Conservation (phyloP, 495 filamentous ascomycete species). For the Neurospora cerealis region DNA sequence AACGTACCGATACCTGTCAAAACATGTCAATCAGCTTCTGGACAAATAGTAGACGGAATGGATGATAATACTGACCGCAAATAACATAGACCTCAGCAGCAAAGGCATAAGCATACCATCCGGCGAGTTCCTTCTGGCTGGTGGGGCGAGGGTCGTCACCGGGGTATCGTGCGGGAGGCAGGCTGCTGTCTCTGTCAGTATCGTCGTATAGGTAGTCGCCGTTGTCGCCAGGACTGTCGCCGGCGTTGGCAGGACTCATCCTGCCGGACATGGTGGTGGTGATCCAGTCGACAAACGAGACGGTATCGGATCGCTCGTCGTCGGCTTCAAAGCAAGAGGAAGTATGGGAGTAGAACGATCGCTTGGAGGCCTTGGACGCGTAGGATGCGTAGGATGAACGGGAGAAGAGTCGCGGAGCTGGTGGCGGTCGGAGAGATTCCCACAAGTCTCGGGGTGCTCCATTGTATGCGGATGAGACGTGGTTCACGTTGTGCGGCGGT, state of each 20-base stretch:
- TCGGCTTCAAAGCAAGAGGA: constrained; percentile 51
- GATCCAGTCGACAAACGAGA: neutral
- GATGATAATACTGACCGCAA: constrained; percentile 53
- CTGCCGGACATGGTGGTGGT: constrained; percentile 6
- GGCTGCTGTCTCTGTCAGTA: neutral
- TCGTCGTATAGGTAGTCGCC: constrained; percentile 4
- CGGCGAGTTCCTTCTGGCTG: constrained; percentile 74
- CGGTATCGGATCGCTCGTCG: constrained; percentile 44
- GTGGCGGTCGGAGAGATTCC: constrained; percentile 20
- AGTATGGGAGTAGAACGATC: constrained; percentile 28
- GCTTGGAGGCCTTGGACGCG: constrained; percentile 16
- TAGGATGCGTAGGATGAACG: constrained; percentile 26
- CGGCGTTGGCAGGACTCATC: constrained; percentile 16
- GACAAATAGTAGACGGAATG: neutral
- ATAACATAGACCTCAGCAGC: constrained; percentile 97
- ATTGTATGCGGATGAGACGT: neutral
- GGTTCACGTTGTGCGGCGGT: neutral
- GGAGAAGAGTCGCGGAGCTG: constrained; percentile 32
- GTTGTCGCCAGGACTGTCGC: constrained; percentile 9
- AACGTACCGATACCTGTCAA: constrained; percentile 19
- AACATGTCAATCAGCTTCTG: neutral
- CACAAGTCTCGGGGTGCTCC: constrained; percentile 7
- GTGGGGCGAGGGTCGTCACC: constrained; percentile 85
- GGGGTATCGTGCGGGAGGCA: constrained; percentile 39
- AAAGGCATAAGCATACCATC: constrained; percentile 96